These are phyloP conservation scores for Zanthoxylum bungeanum DNA, from an alignment of 345 rosid species.

Conservation along the genomic window DNA sequence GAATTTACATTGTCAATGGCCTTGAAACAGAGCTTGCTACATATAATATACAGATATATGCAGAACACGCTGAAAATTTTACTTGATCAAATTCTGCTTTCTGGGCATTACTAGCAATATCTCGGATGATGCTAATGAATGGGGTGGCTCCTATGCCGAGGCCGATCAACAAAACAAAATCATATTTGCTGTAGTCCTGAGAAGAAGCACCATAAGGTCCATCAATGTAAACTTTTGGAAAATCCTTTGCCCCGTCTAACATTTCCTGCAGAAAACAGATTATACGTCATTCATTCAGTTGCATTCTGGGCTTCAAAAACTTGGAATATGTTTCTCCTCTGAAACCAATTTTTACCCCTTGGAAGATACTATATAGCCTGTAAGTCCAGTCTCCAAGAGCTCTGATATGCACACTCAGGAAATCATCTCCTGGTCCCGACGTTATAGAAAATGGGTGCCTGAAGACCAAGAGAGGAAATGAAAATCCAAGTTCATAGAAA, in stretches of 20 bases:
- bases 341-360: slow-evolving; percentile 33
- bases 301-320: not conserved
- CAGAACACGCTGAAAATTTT: not conserved
- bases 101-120: slow-evolving; percentile 19
- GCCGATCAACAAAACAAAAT: slow-evolving; percentile 44
- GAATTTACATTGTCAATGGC: not conserved
- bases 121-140: slow-evolving; percentile 57
- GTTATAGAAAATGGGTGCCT: slow-evolving; percentile 73
- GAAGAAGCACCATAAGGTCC: slow-evolving; percentile 61
- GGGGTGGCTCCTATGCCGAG: slow-evolving; percentile 67
- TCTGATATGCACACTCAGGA: slow-evolving; percentile 54
- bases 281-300: not conserved
- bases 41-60: too few species aligned
- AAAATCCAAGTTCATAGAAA: not conserved
- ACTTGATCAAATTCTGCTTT: slow-evolving; percentile 9
- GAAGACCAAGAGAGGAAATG: slow-evolving; percentile 8
- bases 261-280: slow-evolving; percentile 24
- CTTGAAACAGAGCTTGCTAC: not conserved
- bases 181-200: slow-evolving; percentile 57
- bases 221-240: slow-evolving; percentile 45
- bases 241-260: slow-evolving; percentile 22
- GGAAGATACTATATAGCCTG: slow-evolving; percentile 40
- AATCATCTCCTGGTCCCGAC: slow-evolving; percentile 45
- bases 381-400: slow-evolving; percentile 62
- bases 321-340: not conserved